Conservation (phyloP, 139 green algal species). For the Chlorella sp. region DNA sequence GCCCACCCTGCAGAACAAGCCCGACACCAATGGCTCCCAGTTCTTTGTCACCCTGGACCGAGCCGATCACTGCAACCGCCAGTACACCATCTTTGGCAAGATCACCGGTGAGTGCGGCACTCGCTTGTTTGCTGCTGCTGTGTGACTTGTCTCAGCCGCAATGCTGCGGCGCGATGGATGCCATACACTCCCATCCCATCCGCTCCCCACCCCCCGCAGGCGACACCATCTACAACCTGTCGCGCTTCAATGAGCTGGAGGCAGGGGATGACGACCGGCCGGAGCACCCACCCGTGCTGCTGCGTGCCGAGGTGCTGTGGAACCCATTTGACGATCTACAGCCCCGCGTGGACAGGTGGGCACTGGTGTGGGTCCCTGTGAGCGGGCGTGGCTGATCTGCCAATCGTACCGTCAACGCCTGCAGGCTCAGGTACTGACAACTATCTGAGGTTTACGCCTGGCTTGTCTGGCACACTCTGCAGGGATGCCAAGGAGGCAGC, state of each 20-base stretch:
- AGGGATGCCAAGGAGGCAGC: slow-evolving; percentile 44
- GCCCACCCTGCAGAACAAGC: slow-evolving; percentile 72
- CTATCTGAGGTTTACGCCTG: no score
- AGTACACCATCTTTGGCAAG: slow-evolving; percentile 96
- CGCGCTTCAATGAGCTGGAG: slow-evolving; percentile 88
- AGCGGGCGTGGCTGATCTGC: no score
- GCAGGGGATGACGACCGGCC: slow-evolving; percentile 73
- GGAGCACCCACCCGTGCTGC: slow-evolving; percentile 73
- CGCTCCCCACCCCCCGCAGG: slow-evolving; percentile 40
- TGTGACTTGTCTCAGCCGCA: neutral
- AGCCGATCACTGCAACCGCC: slow-evolving; percentile 84
- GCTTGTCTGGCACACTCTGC: neutral
- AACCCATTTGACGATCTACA: slow-evolving; percentile 98
- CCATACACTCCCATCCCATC: no score
- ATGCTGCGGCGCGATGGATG: neutral
- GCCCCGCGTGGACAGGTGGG: slow-evolving; percentile 61
- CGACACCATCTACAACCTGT: slow-evolving; percentile 95
- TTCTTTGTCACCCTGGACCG: slow-evolving; percentile 83
- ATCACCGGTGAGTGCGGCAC: slow-evolving; percentile 53
- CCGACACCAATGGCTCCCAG: slow-evolving; percentile 90
- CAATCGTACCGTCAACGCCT: no score
- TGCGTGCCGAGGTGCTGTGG: slow-evolving; percentile 84
- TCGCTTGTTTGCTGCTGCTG: neutral
- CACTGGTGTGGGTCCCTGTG: no score
- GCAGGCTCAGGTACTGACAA: no score